Evolutionary conservation across 352 stramenopile species (phyloP).

Genomic region (Phytopythium sindhum): DNA sequence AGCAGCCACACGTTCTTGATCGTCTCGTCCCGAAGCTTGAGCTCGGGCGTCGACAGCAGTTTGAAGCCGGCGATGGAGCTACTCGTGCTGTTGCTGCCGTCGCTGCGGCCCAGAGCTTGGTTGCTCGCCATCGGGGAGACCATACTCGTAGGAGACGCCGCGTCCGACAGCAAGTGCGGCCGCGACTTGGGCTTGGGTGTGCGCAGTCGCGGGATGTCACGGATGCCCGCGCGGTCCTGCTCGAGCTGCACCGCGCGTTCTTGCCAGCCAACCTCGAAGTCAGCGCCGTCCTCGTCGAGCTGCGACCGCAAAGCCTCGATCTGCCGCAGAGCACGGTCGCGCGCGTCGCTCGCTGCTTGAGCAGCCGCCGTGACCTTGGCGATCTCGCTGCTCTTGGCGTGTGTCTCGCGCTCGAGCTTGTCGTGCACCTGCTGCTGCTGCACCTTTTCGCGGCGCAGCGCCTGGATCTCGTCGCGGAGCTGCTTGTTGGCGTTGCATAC

Average conservation of each 20-base stretch:
- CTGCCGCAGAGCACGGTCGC: slow-evolving; percentile 83
- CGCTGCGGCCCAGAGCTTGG: slow-evolving; percentile 9
- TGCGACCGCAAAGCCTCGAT: slow-evolving; percentile 70
- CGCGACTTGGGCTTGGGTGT: slow-evolving; percentile 58
- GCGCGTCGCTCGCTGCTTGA: slow-evolving; percentile 76
- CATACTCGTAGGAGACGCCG: slow-evolving; percentile 12
- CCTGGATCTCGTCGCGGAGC: slow-evolving; percentile 76
- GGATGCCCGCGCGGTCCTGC: slow-evolving; percentile 72
- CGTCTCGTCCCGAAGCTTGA: slow-evolving; percentile 74
- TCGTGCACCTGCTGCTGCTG: slow-evolving; percentile 72
- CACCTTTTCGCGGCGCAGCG: slow-evolving; percentile 74
- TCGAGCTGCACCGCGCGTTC: slow-evolving; percentile 84
- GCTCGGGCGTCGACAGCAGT: slow-evolving; percentile 54
- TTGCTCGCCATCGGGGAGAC: slow-evolving; percentile 13
- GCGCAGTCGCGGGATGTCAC: slow-evolving; percentile 64
- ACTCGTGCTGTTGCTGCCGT: slow-evolving; percentile 12
- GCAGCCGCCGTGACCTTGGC: slow-evolving; percentile 65
- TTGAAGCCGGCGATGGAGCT: slow-evolving; percentile 34
- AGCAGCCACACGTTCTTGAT: slow-evolving; percentile 73
- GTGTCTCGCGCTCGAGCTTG: slow-evolving; percentile 81
- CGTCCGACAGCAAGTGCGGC: slow-evolving; percentile 27
- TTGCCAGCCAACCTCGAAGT: slow-evolving; percentile 85
- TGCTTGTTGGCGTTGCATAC: slow-evolving; percentile 82
- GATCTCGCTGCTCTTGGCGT: slow-evolving; percentile 82
- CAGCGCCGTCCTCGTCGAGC: slow-evolving; percentile 70